Conservation (phyloP, 345 rosid genomes). For the Gossypium stocksii region DNA sequence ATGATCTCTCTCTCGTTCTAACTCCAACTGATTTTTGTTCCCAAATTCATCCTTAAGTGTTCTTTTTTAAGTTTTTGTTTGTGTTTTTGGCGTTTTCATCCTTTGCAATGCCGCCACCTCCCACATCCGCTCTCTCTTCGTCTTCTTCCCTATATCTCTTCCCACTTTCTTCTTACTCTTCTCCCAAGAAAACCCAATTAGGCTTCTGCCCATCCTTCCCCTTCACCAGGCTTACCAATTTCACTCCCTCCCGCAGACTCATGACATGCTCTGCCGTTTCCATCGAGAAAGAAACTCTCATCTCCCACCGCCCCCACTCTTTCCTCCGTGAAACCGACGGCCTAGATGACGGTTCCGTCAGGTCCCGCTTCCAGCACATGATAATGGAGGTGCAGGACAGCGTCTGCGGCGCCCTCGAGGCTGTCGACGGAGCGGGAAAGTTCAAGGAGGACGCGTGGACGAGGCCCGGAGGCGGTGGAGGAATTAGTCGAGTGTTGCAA, state of each 20-base stretch:
- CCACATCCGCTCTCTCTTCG: constrained; percentile 13
- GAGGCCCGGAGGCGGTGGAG: constrained; percentile 97
- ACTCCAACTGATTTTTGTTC: background rate
- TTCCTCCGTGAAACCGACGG: constrained; percentile 72
- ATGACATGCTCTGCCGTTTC: constrained; percentile 43
- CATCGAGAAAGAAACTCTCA: constrained; percentile 58
- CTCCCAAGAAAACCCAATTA: constrained; percentile 7
- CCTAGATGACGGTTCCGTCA: constrained; percentile 29
- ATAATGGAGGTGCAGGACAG: constrained; percentile 75
- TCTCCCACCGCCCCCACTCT: constrained; percentile 63
- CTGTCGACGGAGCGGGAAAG: constrained; percentile 52
- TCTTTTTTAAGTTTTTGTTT: too few relatives aligned
- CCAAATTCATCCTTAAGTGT: background rate
- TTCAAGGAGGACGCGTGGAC: constrained; percentile 99
- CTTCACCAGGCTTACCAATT: background rate
- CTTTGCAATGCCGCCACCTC: constrained; percentile 18
- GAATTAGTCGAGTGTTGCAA: constrained; percentile 91
- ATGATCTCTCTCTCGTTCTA: background rate
- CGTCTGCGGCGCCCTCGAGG: constrained; percentile 73
- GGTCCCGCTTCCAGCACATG: constrained; percentile 73
- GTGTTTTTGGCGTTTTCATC: background rate
- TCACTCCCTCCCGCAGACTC: background rate
- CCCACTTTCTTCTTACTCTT: constrained; percentile 9
- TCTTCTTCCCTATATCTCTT: constrained; percentile 15
- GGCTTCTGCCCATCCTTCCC: background rate